Base-by-base conservation (phyloP, 805 yeast species). In the Ogataea neopini region DNA sequence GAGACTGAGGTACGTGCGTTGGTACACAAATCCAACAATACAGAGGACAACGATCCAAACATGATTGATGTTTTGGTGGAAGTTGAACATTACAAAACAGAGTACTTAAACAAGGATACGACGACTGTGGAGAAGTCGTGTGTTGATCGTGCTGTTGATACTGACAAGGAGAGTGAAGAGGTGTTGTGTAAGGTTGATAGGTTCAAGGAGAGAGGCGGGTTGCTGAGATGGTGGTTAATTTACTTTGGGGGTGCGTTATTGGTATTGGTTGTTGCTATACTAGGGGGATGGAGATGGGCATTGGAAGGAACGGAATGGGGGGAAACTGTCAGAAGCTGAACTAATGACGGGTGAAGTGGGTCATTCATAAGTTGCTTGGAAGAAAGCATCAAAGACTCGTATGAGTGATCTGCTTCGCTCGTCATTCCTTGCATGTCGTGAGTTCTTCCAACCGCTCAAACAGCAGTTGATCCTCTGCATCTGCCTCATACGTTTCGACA, bases 391-490 rank as follows among this genome's bases (percentile, higher is more conserved):
- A n/a, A n/a, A n/a, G n/a, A n/a, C n/a, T n/a, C n/a, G n/a, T n/a
- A n/a, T n/a, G n/a, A n/a, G n/a, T n/a, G n/a, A n/a, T n/a, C n/a
- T n/a, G n/a, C n/a, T n/a, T n/a, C n/a, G n/a, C n/a, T n/a, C n/a
- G n/a, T n/a, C n/a, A n/a, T n/a, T n/a, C n/a, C n/a, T n/a, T n/a
- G n/a, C n/a, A n/a, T n/a, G n/a, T n/a, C n/a, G n/a, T n/a, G n/a
- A n/a, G n/a, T n/a, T 40, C n/a, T 36, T 52, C 50, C 17, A 49
- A 38, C 47, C 46, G 41, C 2, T 34, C 17, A 17, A 43, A 42
- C 30, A 49, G 8, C n/a, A n/a, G n/a, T 37, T 13, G 5, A 6
- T 22, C n/a, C 23, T 29, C n/a, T n/a, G n/a, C n/a, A 9, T 48
- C 43, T 10, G 25, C 22, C 1, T 19, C 37, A 18, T 49, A 38